Evolutionary conservation across 345 rosid species (phyloP).

Genomic region (Murraya koenigii): DNA sequence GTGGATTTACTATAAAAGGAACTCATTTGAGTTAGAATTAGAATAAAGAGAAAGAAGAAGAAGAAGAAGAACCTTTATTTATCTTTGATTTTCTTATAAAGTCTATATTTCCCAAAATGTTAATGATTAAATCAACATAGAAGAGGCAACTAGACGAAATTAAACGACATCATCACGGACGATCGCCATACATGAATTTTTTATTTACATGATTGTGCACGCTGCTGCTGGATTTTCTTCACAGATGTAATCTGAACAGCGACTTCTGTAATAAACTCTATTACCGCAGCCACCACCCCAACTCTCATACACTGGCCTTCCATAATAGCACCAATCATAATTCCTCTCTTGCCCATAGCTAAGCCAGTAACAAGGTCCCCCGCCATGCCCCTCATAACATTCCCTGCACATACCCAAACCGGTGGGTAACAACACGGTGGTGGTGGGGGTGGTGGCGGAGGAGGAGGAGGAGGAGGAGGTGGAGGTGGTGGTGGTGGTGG

Average conservation of each 20-base stretch:
- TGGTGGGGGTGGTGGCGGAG: too few relatives aligned
- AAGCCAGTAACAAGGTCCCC: constrained; percentile 15
- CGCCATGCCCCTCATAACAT: background rate
- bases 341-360: constrained; percentile 17
- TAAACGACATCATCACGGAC: too few relatives aligned
- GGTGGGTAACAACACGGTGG: background rate
- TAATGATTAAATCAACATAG: too few relatives aligned
- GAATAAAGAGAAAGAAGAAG: too few relatives aligned
- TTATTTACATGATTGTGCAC: constrained; percentile 50
- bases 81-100: too few relatives aligned
- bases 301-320: constrained; percentile 53
- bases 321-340: constrained; percentile 30
- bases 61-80: too few relatives aligned
- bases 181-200: too few relatives aligned
- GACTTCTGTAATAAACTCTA: constrained; percentile 5
- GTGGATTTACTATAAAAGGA: too few relatives aligned
- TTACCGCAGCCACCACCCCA: constrained; percentile 47
- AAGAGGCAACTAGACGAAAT: too few relatives aligned
- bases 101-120: too few relatives aligned
- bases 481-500: background rate
- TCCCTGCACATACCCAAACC: background rate
- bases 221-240: constrained; percentile 43
- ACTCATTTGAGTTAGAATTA: too few relatives aligned
- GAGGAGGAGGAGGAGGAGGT: too few relatives aligned
- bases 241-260: constrained; percentile 35